phyloP scores from a whole-genome alignment of 331 rosid genomes.

The Acacia concinna region DNA sequence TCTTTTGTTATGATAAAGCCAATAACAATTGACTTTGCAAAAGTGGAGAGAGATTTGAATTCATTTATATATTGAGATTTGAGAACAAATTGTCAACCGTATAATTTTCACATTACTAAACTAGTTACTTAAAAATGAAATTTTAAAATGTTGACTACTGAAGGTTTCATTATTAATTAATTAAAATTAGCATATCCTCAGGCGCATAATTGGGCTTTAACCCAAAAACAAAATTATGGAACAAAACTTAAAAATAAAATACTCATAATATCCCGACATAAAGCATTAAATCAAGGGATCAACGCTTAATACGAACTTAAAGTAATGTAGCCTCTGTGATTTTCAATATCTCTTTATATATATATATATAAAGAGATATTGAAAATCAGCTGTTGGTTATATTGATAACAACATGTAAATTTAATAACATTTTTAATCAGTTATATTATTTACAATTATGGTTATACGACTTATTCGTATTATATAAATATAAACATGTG shows the following conservation, averaged over 20 bases:
- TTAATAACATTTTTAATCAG: no score
- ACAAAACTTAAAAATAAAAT: background rate
- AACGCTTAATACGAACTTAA: background rate
- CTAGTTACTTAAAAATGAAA: background rate
- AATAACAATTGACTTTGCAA: background rate
- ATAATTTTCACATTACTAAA: background rate
- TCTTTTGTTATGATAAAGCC: background rate
- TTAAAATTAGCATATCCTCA: background rate
- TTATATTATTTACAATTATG: background rate
- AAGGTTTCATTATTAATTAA: background rate
- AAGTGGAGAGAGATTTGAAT: background rate
- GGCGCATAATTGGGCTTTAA: background rate
- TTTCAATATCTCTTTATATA: background rate
- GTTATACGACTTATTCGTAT: background rate
- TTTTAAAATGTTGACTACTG: background rate
- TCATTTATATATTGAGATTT: no score
- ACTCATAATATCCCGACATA: background rate
- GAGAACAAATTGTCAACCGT: background rate
- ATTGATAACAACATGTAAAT: no score
- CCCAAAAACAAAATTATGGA: background rate
- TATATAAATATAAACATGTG: no score
- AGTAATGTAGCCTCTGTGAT: background rate
- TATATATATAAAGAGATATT: background rate
- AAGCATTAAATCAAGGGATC: constrained; percentile 1
- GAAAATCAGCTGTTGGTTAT: no score